A percentile compares a stretch with the other conserved stretches of the same genome.
Evolutionary conservation across 1,284 basidiomycete genomes (phyloP).

Genomic region (Jaminaea rosea): DNA sequence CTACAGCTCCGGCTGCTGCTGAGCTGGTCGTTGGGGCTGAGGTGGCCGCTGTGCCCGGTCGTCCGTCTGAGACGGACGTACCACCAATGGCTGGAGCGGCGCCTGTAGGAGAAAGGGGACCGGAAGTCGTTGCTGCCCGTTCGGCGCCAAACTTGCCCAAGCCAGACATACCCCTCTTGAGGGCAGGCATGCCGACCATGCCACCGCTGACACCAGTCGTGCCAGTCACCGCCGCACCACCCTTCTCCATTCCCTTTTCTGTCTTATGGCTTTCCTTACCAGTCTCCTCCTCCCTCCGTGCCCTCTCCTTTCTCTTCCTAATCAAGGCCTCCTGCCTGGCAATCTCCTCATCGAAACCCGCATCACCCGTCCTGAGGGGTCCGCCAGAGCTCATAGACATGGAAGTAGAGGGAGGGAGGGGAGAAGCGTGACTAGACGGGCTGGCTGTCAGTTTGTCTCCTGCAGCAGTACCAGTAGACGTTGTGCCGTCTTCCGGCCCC

Average conservation of each 20-base stretch:
- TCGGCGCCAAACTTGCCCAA: constrained; percentile 16
- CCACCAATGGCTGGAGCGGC: too few relatives aligned
- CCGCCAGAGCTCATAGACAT: too few relatives aligned
- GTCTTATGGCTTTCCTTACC: constrained; percentile 13
- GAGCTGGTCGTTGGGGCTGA: not conserved
- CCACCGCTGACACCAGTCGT: constrained; percentile 11
- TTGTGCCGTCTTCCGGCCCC: constrained; percentile 9
- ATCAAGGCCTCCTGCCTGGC: constrained; percentile 26
- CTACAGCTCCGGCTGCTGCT: not conserved
- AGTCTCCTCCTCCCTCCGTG: constrained; percentile 32
- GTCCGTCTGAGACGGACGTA: too few relatives aligned
- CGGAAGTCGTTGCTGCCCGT: constrained; percentile 11
- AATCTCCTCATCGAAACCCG: constrained; percentile 41
- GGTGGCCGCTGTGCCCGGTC: not conserved
- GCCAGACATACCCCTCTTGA: constrained; percentile 19
- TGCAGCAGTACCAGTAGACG: not conserved
- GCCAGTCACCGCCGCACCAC: not conserved
- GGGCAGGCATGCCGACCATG: not conserved
- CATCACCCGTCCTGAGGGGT: constrained; percentile 32
- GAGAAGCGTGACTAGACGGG: constrained; percentile 5
- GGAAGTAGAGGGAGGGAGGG: too few relatives aligned
- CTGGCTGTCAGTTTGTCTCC: not conserved
- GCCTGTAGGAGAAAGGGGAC: too few relatives aligned
- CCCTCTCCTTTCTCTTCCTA: constrained; percentile 14
- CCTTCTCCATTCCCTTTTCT: not conserved